Percentiles rank a stretch among this genome's conserved stretches.
phyloP scores from a whole-genome alignment of 495 filamentous ascomycete species.

The Staphylotrichum longicolle region DNA sequence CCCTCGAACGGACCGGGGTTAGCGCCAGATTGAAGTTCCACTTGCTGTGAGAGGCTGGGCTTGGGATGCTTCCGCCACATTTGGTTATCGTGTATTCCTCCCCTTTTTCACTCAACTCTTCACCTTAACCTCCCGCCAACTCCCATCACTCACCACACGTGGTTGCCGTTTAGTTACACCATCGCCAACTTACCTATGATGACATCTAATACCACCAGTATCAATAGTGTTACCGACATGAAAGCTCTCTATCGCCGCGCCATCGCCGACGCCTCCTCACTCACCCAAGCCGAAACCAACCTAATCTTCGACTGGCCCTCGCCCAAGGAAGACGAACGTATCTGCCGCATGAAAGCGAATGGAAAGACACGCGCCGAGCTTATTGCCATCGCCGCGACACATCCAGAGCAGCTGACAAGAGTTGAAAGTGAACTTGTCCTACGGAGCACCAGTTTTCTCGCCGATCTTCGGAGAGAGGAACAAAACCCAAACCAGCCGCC shows the following conservation, averaged over 20 bases:
- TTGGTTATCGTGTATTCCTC: too few relatives aligned
- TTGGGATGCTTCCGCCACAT: too few relatives aligned
- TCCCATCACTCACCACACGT: constrained; percentile 17
- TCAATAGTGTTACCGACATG: constrained; percentile 14
- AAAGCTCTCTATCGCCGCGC: constrained; percentile 19
- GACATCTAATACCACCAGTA: constrained; percentile 14
- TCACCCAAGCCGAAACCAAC: constrained; percentile 20
- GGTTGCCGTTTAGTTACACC: constrained; percentile 6
- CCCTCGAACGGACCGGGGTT: too few relatives aligned
- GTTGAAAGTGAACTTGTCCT: constrained; percentile 12
- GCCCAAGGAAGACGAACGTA: constrained; percentile 15
- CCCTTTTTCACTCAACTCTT: constrained; percentile 8
- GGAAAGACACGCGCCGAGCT: constrained; percentile 20
- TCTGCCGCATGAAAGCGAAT: constrained; percentile 19
- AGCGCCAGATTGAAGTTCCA: too few relatives aligned
- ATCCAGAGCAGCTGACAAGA: constrained; percentile 16
- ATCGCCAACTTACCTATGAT: constrained; percentile 8
- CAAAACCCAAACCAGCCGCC: constrained; percentile 19
- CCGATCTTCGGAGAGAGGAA: constrained; percentile 16
- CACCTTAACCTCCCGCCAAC: constrained; percentile 16
- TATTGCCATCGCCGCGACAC: constrained; percentile 18
- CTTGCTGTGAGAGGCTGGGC: too few relatives aligned
- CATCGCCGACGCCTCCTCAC: constrained; percentile 16
- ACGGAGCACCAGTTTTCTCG: constrained; percentile 5
- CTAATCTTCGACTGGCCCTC: constrained; percentile 13